Base-by-base conservation (phyloP, 441 rosid species). In the Adansonia grandidieri region DNA sequence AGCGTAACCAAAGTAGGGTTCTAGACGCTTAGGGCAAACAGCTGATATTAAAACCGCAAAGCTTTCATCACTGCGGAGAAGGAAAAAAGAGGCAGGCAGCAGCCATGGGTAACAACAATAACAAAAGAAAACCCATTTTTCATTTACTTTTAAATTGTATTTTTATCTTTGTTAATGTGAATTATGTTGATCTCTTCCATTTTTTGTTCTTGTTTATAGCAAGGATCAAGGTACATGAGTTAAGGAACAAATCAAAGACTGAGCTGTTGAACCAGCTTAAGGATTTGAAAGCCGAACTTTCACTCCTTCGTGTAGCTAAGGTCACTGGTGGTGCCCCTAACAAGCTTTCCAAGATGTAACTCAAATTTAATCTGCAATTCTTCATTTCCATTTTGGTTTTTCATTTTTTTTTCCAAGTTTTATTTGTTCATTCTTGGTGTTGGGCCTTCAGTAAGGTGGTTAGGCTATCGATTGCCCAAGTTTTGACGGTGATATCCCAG, bases 381-480 rank as follows among this genome's bases (percentile, higher is more conserved):
- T 1, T 32, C 40, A 32, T 32, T 32, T 32, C 40, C 40, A 3
- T 3, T 32, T 32, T 32, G 40, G 40, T 32, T 32, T 32, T 32
- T 32, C 40, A 32, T 32, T 32, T 32, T 32, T 32, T 32, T 32
- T 32, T 32, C 40, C 40, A 32, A 32, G 40, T 32, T 32, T 32
- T 32, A 32, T 32, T 32, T 32, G 40, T 32, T 37, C 5, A 32
- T 15, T 64, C 40, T 15, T 5, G 47, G 15, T 56, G 42, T 48
- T 42, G 45, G 22, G 40, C n/a, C 45, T 86, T 75, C 88, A 94
- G 97, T 71, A 94, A 92, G 91, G 95, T 91, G 64, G 97, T 90
- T 53, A 89, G 98, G 87, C 81, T 86, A 71, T 93, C 40, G 40
- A 32, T 32, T 32, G 40, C 40, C 40, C 40, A 32, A 32, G 40